Evolutionary conservation across 495 filamentous ascomycete genomes (phyloP).

Genomic region (Talaromyces borbonicus): DNA sequence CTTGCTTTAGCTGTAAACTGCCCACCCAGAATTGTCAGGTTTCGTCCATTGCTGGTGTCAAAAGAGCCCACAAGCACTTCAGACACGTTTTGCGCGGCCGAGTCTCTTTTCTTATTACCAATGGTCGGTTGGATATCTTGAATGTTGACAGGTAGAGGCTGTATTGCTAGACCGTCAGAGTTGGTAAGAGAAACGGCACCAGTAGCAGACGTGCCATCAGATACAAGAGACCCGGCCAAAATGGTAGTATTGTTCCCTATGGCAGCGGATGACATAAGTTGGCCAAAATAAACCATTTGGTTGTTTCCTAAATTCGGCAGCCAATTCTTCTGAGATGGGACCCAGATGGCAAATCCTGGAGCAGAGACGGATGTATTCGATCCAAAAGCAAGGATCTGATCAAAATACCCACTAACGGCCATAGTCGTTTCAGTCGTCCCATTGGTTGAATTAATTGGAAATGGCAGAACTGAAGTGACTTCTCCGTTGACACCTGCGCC

Average conservation of each 20-base stretch:
- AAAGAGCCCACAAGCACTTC: slow-evolving; percentile 71
- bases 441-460: slow-evolving; percentile 70
- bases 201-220: slow-evolving; percentile 54
- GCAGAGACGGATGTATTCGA: slow-evolving; percentile 49
- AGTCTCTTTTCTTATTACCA: slow-evolving; percentile 47
- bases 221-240: slow-evolving; percentile 69
- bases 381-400: slow-evolving; percentile 55
- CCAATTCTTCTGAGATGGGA: slow-evolving; percentile 85
- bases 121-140: slow-evolving; percentile 24
- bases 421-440: slow-evolving; percentile 63
- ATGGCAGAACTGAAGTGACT: slow-evolving; percentile 60
- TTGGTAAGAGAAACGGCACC: slow-evolving; percentile 57
- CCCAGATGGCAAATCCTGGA: slow-evolving; percentile 81
- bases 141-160: slow-evolving; percentile 53
- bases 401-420: slow-evolving; percentile 73
- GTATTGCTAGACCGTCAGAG: slow-evolving; percentile 36
- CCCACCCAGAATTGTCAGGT: slow-evolving; percentile 81
- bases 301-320: slow-evolving; percentile 64
- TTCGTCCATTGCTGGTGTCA: slow-evolving; percentile 55
- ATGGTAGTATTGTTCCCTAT: slow-evolving; percentile 52
- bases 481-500: slow-evolving; percentile 79
- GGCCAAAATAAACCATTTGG: slow-evolving; percentile 56
- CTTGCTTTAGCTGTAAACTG: slow-evolving; percentile 66
- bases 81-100: slow-evolving; percentile 36
- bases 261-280: slow-evolving; percentile 56